These are phyloP conservation scores for Eutrema japonicum DNA, from an alignment of 345 rosid genomes.

Conservation along the genomic window DNA sequence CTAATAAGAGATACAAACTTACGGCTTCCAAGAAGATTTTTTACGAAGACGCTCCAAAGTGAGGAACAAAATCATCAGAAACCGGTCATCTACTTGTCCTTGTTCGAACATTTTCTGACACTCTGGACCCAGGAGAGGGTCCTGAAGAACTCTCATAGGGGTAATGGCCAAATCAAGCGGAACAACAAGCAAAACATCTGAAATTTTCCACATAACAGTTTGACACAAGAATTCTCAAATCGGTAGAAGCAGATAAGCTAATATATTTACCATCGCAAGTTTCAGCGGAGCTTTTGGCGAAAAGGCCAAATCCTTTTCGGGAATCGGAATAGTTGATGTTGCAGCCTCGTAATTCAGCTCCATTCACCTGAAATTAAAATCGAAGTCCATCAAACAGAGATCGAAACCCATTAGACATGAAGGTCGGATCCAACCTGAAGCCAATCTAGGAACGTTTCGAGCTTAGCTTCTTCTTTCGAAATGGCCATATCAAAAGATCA, in stretches of 20 bases:
- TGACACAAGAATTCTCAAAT: no score
- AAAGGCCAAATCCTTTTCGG: constrained; percentile 76
- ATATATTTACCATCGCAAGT: constrained; percentile 51
- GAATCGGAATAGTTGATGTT: constrained; percentile 58
- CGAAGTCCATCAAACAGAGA: neutral
- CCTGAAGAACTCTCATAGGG: constrained; percentile 96
- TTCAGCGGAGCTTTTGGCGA: constrained; percentile 47
- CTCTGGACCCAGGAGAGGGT: constrained; percentile 83
- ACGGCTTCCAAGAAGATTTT: constrained; percentile 93
- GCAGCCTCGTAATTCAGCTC: constrained; percentile 75
- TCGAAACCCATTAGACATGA: neutral
- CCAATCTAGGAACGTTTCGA: constrained; percentile 32
- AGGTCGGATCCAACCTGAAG: constrained; percentile 18
- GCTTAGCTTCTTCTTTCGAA: constrained; percentile 26
- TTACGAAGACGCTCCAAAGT: constrained; percentile 75
- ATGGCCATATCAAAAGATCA: neutral
- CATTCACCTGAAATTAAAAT: constrained; percentile 57
- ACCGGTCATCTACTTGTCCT: constrained; percentile 88
- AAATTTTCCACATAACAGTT: neutral
- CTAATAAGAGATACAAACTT: constrained; percentile 28
- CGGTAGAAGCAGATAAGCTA: neutral
- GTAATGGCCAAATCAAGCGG: constrained; percentile 87
- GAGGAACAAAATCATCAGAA: constrained; percentile 78
- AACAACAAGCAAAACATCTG: constrained; percentile 80
- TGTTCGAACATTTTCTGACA: constrained; percentile 82